Percentiles rank a stretch among this genome's conserved stretches.
Evolutionary conservation across 202 grass and related monocot genomes (phyloP).

Genomic region (Elaeis oleifera): DNA sequence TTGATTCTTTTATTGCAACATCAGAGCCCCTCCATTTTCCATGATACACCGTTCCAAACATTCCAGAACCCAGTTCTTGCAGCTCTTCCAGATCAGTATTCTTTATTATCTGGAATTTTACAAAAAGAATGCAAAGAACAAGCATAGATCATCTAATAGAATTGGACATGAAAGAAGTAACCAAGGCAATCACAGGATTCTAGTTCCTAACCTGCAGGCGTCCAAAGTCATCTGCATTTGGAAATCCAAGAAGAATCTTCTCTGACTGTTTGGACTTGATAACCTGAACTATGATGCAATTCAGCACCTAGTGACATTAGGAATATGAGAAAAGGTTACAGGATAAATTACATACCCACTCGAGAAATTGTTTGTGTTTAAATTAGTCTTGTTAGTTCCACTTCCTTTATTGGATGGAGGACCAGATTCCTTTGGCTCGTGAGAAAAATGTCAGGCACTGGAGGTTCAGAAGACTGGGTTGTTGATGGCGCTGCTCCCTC

Average conservation of each 20-base stretch:
- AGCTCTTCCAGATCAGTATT: conserved; percentile 92
- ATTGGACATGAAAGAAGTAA: neutral
- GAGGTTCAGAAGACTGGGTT: conserved; percentile 39
- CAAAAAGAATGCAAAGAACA: neutral
- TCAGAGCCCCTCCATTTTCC: conserved; percentile 99
- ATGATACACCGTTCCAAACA: conserved; percentile 97
- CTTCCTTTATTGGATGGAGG: conserved; percentile 32
- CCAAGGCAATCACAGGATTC: neutral
- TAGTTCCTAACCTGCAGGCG: conserved; percentile 54
- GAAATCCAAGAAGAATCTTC: conserved; percentile 42
- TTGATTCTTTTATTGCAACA: conserved; percentile 97
- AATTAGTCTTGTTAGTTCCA: conserved; percentile 37
- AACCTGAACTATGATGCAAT: conserved; percentile 34
- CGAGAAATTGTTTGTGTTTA: conserved; percentile 36
- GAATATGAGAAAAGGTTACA: conserved; percentile 15
- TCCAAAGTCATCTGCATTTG: conserved; percentile 50
- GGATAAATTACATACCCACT: conserved; percentile 37
- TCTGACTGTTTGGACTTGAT: conserved; percentile 39
- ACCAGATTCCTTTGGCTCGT: conserved; percentile 14
- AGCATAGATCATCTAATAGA: too few species aligned
- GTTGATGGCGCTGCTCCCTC: conserved; percentile 28
- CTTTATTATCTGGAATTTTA: conserved; percentile 80
- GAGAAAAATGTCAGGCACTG: conserved; percentile 16
- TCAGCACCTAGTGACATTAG: conserved; percentile 20
- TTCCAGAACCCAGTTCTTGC: conserved; percentile 90